Percentiles rank a stretch among this genome's conserved stretches.
Conservation (phyloP, 179 eudicot genomes). For the Spergularia azorica region DNA sequence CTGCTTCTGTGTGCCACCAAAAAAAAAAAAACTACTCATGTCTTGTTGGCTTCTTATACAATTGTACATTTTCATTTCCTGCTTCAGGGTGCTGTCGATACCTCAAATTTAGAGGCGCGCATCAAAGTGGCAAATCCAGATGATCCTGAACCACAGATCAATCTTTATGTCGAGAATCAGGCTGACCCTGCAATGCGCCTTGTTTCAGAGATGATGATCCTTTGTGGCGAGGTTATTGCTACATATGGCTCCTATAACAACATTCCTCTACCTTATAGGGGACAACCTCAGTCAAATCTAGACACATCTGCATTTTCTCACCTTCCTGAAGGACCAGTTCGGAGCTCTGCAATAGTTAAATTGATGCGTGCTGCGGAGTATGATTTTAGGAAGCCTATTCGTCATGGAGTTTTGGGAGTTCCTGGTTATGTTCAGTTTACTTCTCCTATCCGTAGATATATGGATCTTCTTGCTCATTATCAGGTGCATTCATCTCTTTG, state of each 20-base stretch:
- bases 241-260: constrained; percentile 74
- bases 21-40: neutral
- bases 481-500: constrained; percentile 53
- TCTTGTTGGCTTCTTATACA: neutral
- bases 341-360: constrained; percentile 75
- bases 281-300: constrained; percentile 83
- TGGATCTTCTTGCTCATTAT: constrained; percentile 98
- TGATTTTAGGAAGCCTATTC: constrained; percentile 86
- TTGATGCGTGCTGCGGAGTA: constrained; percentile 87
- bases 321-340: constrained; percentile 96
- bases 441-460: constrained; percentile 97
- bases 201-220: constrained; percentile 98
- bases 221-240: constrained; percentile 95
- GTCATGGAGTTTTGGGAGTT: constrained; percentile 82
- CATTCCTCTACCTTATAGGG: constrained; percentile 81
- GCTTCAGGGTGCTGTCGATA: constrained; percentile 87
- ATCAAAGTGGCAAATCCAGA: constrained; percentile 85
- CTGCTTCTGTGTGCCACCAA: too few species aligned
- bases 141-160: constrained; percentile 85
- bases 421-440: constrained; percentile 99
- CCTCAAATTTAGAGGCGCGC: constrained; percentile 72
- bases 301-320: constrained; percentile 79
- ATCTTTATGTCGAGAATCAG: constrained; percentile 86
- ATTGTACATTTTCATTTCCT: constrained; percentile 5
- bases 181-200: constrained; percentile 91